Evolutionary conservation across 345 rosid genomes (phyloP).

Genomic region (Excoecaria cochinchinensis): DNA sequence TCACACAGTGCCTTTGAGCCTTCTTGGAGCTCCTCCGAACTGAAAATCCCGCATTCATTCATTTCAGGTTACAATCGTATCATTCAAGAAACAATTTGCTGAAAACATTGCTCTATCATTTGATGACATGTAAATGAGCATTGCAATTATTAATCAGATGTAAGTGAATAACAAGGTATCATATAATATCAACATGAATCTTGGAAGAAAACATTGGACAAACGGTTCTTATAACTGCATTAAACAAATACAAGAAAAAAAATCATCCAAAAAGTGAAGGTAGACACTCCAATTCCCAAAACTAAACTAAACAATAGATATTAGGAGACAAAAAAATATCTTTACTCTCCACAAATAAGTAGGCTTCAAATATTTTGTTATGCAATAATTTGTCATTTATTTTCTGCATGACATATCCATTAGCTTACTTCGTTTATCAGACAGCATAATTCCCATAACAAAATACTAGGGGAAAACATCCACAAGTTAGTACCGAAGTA

Average conservation of each 20-base stretch:
- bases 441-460: not conserved
- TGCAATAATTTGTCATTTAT: not conserved
- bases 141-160: not conserved
- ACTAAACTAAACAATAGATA: not conserved
- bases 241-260: not conserved
- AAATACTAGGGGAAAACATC: not conserved
- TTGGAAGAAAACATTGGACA: not conserved
- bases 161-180: not conserved
- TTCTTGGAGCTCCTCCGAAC: constrained; percentile 72
- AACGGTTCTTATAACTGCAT: not conserved
- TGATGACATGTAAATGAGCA: not conserved
- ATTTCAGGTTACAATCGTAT: not conserved
- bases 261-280: not conserved
- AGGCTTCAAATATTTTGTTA: not conserved
- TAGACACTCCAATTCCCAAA: not conserved
- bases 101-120: not conserved
- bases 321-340: not conserved
- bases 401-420: not conserved
- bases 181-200: not conserved
- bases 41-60: constrained; percentile 25
- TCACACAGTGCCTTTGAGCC: constrained; percentile 65
- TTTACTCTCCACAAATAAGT: not conserved
- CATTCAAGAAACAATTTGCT: not conserved
- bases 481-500: not conserved
- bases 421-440: not conserved